Conservation (phyloP, 345 rosid species). For the Turritis glabra region DNA sequence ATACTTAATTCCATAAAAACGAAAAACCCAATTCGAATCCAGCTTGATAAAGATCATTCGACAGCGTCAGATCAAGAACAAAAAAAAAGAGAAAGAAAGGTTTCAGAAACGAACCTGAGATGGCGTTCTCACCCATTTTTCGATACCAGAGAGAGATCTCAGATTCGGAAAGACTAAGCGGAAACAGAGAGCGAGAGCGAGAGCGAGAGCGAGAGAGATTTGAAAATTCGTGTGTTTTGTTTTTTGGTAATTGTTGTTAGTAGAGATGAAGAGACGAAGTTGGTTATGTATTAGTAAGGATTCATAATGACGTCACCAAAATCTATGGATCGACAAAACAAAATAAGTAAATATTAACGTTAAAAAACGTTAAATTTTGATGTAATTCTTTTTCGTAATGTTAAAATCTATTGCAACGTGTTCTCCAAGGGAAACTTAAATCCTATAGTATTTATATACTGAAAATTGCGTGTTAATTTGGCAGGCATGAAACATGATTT, state of each 20-base stretch:
- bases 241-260: slow-evolving; percentile 17
- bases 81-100: slow-evolving; percentile 12
- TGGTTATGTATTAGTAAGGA: slow-evolving; percentile 31
- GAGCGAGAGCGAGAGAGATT: slow-evolving; percentile 12
- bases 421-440: neutral
- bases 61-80: slow-evolving; percentile 22
- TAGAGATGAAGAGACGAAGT: slow-evolving; percentile 35
- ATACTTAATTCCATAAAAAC: neutral
- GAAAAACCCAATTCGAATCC: slow-evolving; percentile 21
- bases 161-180: slow-evolving; percentile 1
- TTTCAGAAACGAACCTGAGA: slow-evolving; percentile 41
- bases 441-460: neutral
- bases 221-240: slow-evolving; percentile 4
- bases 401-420: neutral
- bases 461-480: slow-evolving; percentile 25
- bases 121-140: slow-evolving; percentile 47
- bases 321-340: neutral
- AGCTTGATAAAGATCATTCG: slow-evolving; percentile 8
- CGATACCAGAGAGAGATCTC: slow-evolving; percentile 25
- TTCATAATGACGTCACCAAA: slow-evolving; percentile 20
- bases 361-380: neutral
- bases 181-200: slow-evolving; percentile 14
- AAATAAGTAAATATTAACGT: too few species aligned
- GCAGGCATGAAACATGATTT: slow-evolving; percentile 35
- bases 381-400: too few species aligned